phyloP scores from a whole-genome alignment of 768 basidiomycete genomes.

The Sistotremastrum suecicum region DNA sequence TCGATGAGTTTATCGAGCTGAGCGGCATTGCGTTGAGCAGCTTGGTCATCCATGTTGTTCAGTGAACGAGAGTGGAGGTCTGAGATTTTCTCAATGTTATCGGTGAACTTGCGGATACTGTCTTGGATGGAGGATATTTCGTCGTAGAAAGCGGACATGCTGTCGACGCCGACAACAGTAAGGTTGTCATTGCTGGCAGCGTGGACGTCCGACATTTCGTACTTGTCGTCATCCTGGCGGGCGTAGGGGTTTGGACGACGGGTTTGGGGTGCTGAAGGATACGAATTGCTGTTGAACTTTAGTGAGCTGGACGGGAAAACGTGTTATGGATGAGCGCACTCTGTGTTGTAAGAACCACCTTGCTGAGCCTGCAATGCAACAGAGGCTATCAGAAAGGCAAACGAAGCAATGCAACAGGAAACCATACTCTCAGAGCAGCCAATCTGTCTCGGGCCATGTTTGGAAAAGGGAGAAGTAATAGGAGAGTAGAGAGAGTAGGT shows the following conservation, averaged over 20 bases:
- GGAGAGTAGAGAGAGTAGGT: conserved; percentile 3
- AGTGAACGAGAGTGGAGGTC: conserved; percentile 65
- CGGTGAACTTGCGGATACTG: conserved; percentile 46
- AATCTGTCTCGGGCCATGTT: conserved; percentile 83
- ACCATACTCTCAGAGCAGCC: conserved; percentile 66
- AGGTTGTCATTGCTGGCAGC: conserved; percentile 41
- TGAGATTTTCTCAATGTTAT: conserved; percentile 52
- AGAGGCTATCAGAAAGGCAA: conserved; percentile 4
- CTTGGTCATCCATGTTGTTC: conserved; percentile 60
- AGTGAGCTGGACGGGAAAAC: conserved; percentile 3
- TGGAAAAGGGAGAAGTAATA: conserved; percentile 11
- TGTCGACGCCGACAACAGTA: conserved; percentile 29
- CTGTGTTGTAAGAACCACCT: conserved; percentile 31
- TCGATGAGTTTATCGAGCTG: conserved; percentile 44
- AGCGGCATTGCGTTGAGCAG: conserved; percentile 42
- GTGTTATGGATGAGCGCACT: conserved; percentile 24
- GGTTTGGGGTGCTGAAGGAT: conserved; percentile 42
- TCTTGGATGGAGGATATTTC: conserved; percentile 73
- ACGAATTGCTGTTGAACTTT: conserved; percentile 31
- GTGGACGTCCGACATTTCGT: conserved; percentile 61
- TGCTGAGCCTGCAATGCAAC: conserved; percentile 44
- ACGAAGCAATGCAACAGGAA: conserved; percentile 3
- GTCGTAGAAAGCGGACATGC: conserved; percentile 53
- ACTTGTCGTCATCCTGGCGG: conserved; percentile 45
- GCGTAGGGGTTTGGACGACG: conserved; percentile 50